Evolutionary conservation across 2,329 filamentous ascomycete genomes (phyloP).

Genomic region (Sphaerulina populicola): DNA sequence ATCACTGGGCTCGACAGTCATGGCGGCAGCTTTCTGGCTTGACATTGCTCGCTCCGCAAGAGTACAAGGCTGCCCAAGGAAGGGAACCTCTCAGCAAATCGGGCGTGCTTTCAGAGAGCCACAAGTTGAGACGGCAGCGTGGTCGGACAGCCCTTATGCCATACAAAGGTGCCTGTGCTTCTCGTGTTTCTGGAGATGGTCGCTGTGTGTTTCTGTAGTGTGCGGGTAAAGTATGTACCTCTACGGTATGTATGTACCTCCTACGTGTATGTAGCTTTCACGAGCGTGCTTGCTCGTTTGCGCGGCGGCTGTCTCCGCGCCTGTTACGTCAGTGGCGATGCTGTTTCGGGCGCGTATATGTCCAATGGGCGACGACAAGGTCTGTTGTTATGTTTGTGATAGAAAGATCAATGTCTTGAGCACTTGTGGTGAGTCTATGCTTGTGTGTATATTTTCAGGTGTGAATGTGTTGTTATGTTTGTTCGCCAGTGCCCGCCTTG

Average conservation of each 20-base stretch:
- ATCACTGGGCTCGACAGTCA: conserved; percentile 24
- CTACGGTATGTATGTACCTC: no score
- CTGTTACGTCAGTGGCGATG: conserved; percentile 1
- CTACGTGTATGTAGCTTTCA: neutral
- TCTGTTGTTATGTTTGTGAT: neutral
- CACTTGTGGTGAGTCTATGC: neutral
- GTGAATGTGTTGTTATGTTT: neutral
- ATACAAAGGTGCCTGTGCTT: neutral
- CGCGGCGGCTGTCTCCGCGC: neutral
- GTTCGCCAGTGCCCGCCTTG: no score
- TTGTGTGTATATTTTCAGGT: no score
- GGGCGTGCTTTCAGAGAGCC: neutral
- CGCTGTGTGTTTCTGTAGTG: neutral
- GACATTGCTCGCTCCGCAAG: conserved; percentile 13
- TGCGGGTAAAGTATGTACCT: no score
- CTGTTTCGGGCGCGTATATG: conserved; percentile 5
- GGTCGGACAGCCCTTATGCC: neutral
- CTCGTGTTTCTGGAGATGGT: neutral
- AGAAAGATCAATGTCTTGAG: neutral
- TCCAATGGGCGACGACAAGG: neutral
- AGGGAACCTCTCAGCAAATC: neutral
- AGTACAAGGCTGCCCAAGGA: conserved; percentile 1
- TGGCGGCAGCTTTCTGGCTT: conserved; percentile 23
- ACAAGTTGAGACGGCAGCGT: neutral
- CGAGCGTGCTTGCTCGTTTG: neutral